These are phyloP conservation scores for Salix udensis DNA, from an alignment of 345 rosid genomes.

Conservation along the genomic window DNA sequence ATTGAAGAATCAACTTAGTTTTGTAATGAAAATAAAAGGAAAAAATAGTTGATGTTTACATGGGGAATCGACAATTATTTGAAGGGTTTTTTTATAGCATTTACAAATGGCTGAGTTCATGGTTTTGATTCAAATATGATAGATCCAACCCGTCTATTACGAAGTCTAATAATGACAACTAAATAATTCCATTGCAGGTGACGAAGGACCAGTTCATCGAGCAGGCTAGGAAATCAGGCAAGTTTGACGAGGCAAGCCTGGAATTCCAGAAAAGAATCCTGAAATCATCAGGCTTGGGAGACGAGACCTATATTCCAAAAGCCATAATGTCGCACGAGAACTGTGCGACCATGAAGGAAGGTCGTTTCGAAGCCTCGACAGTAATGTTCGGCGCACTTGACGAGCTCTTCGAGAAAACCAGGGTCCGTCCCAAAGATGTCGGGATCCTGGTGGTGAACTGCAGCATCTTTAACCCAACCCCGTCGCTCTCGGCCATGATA, in stretches of 20 bases:
- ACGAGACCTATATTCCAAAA: slow-evolving; percentile 76
- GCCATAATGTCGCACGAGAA: slow-evolving; percentile 48
- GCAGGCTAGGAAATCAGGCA: slow-evolving; percentile 50
- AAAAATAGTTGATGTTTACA: too few species aligned
- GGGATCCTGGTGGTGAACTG: slow-evolving; percentile 90
- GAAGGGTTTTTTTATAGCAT: too few species aligned
- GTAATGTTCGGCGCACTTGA: slow-evolving; percentile 88
- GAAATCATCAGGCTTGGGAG: slow-evolving; percentile 76
- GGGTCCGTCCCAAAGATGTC: slow-evolving; percentile 75
- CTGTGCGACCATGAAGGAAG: slow-evolving; percentile 79
- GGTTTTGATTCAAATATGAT: too few species aligned
- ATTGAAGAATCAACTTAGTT: too few species aligned
- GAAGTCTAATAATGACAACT: background rate
- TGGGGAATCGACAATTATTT: too few species aligned
- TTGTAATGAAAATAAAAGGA: too few species aligned
- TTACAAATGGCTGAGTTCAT: too few species aligned
- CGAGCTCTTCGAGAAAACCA: slow-evolving; percentile 78
- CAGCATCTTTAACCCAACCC: slow-evolving; percentile 93
- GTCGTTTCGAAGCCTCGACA: slow-evolving; percentile 69
- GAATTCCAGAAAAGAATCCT: slow-evolving; percentile 66
- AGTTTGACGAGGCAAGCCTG: slow-evolving; percentile 57
- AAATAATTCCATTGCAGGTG: slow-evolving; percentile 35
- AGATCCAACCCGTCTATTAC: too few species aligned
- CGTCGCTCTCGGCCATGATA: slow-evolving; percentile 84
- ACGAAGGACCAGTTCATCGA: slow-evolving; percentile 66